phyloP scores from a whole-genome alignment of 73 alveolate genomes.

The Durusdinium trenchii region DNA sequence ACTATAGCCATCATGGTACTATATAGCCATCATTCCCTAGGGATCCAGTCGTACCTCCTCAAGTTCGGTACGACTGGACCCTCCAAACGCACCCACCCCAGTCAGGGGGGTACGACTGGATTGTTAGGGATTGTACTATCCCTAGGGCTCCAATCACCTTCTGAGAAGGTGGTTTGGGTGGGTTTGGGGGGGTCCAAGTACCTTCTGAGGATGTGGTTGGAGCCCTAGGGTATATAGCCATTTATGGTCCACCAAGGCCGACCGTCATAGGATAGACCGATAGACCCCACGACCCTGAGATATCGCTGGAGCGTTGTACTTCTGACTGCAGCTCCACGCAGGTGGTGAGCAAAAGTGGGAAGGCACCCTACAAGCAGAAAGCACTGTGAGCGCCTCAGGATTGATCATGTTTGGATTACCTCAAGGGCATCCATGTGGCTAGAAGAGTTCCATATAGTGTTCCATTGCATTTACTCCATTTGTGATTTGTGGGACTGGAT shows the following conservation, averaged over 20 bases:
- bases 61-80: too few species aligned
- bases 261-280: background rate
- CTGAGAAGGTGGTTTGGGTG: too few species aligned
- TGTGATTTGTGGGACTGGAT: background rate
- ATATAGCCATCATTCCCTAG: too few species aligned
- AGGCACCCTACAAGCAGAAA: constrained; percentile 65
- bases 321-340: background rate
- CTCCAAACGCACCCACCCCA: background rate
- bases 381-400: constrained; percentile 33
- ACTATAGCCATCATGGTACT: too few species aligned
- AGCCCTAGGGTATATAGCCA: background rate
- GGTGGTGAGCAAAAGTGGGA: constrained; percentile 80
- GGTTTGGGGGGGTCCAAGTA: too few species aligned
- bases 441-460: background rate
- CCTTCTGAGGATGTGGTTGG: too few species aligned
- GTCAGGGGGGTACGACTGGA: background rate
- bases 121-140: too few species aligned
- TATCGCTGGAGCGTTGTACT: background rate
- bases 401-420: background rate
- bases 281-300: background rate
- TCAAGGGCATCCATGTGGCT: background rate
- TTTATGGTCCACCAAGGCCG: background rate
- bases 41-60: too few species aligned
- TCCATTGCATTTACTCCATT: background rate
- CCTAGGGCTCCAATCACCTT: too few species aligned